Evolutionary conservation across 352 stramenopile genomes (phyloP).

Genomic region (Phytophthora kernoviae): DNA sequence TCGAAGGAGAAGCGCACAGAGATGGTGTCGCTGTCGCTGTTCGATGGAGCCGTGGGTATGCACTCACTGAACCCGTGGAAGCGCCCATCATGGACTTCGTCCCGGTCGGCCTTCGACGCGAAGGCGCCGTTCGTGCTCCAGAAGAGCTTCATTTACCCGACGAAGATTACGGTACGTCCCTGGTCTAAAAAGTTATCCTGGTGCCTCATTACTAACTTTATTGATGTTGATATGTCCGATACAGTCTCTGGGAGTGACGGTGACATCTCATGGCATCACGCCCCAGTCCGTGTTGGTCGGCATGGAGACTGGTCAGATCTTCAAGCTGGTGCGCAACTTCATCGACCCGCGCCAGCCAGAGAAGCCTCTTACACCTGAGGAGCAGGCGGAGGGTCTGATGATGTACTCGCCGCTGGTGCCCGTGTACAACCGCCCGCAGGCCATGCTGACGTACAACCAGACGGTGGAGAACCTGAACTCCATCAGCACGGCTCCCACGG

Average conservation of each 20-base stretch:
- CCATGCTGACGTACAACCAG: conserved; percentile 92
- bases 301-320: conserved; percentile 93
- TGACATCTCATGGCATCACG: conserved; percentile 95
- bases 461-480: conserved; percentile 81
- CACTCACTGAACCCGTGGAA: conserved; percentile 96
- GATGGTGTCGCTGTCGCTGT: conserved; percentile 88
- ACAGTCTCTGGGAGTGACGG: conserved; percentile 90
- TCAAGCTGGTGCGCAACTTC: conserved; percentile 91
- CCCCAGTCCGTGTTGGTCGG: conserved; percentile 93
- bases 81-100: conserved; percentile 85
- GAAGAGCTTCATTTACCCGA: conserved; percentile 94
- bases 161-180: conserved; percentile 73
- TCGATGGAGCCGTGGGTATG: conserved; percentile 96
- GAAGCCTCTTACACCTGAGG: conserved; percentile 85
- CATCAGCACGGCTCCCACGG: conserved; percentile 73
- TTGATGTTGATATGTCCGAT: conserved; percentile 4
- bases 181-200: too few species aligned
- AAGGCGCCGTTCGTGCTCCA: conserved; percentile 92
- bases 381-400: conserved; percentile 82
- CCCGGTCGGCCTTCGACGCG: conserved; percentile 93
- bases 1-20: conserved; percentile 85
- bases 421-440: conserved; percentile 82
- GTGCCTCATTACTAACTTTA: neutral
- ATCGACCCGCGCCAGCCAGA: conserved; percentile 95
- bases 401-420: conserved; percentile 92